These are phyloP conservation scores for Ananas comosus DNA, from an alignment of 176 grass and related monocot genomes.

Conservation along the genomic window DNA sequence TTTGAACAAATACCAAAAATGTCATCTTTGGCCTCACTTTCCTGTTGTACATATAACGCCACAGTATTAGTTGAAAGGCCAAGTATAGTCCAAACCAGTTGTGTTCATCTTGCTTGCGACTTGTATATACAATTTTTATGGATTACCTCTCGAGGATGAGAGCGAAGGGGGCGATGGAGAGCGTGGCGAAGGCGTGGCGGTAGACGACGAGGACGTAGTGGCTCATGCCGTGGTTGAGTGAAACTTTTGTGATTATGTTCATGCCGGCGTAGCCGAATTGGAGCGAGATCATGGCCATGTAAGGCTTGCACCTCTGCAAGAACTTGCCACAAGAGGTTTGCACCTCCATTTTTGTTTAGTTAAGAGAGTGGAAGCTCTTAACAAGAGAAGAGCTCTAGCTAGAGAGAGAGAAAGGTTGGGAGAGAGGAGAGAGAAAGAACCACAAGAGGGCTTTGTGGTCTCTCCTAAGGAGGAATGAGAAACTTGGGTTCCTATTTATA, in stretches of 20 bases:
- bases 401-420: no score
- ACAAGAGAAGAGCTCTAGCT: not conserved
- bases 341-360: constrained; percentile 20
- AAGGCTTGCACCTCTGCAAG: constrained; percentile 76
- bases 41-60: constrained; percentile 15
- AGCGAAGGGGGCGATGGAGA: constrained; percentile 96
- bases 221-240: constrained; percentile 95
- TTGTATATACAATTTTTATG: not conserved
- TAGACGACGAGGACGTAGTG: constrained; percentile 99
- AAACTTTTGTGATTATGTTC: constrained; percentile 99
- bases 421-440: constrained; percentile 12
- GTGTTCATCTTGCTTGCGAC: no score
- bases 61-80: not conserved
- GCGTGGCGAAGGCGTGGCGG: constrained; percentile 87
- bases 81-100: not conserved
- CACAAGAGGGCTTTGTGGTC: not conserved
- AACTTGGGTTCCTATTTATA: constrained; percentile 24
- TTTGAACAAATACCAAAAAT: constrained; percentile 46
- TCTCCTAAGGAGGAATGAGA: constrained; percentile 10
- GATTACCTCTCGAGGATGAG: constrained; percentile 65
- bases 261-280: constrained; percentile 98
- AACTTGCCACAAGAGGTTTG: constrained; percentile 27
- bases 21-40: constrained; percentile 65
- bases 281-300: constrained; percentile 93
- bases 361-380: constrained; percentile 6